Evolutionary conservation across 768 basidiomycete genomes (phyloP), one percentile per base, ranked within the genome.

Genomic region (Lactifluus volemus): DNA sequence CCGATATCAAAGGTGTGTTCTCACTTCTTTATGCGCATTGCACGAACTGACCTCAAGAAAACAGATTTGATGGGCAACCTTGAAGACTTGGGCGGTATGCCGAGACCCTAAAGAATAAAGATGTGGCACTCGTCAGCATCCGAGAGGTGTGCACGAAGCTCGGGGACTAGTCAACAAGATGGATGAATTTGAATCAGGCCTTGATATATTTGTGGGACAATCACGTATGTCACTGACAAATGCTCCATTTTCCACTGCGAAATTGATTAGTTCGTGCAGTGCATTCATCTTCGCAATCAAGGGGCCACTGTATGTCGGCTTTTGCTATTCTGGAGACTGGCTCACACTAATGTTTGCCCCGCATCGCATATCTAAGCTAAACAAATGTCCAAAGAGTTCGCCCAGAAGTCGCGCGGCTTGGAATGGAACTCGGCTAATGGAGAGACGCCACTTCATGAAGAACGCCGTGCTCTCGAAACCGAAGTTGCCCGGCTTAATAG

Each of bases 191-290:
- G 87, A 90, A 70, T 70, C 81, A 0, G 85, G 85, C 1, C 94
- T 97, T 68, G 92, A 94, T 65, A 81, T 82, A 64, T 85, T 93
- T 67, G 87, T 88, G 9, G 89, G 92, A 70, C 82, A 86, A 52
- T 88, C 89, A 59, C 71, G 92, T 92, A 70, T 63, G 89, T 61
- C 30, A 6, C 19, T 32, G 29, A 5, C 32, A 12, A 12, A 21
- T 42, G 15, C 32, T 39, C 36, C 49, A 36, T 48, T 17, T n/a
- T 4, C 15, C 30, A 61, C 58, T 49, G 17, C 38, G 49, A 53
- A 44, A 58, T 5, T 47, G 55, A 53, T 19, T 19, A 38, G 60
- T 59, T 19, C 52, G 11, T 17, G 41, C 30, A 91, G 90, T 92
- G 34, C 76, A 89, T 38, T 91, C 89, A 25, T 79, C 84, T 45